Evolutionary conservation across 352 stramenopile genomes (phyloP).

Genomic region (Pythium brassicae): DNA sequence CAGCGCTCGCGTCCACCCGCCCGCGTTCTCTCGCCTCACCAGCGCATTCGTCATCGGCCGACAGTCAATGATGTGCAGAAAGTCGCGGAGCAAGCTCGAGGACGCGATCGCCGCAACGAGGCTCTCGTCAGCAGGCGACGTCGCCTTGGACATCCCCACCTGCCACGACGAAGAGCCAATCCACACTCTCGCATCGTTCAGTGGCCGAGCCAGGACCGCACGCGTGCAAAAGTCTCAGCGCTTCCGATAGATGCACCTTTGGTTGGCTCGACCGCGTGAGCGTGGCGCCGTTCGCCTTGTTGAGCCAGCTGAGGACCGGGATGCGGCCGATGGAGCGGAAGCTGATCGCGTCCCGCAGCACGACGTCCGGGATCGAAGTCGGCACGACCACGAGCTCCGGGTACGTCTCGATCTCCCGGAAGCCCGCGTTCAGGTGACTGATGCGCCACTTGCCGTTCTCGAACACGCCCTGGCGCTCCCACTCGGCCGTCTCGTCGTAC

Average conservation of each 20-base stretch:
- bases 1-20: not conserved
- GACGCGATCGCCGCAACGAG: slow-evolving; percentile 62
- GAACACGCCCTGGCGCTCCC: slow-evolving; percentile 67
- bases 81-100: slow-evolving; percentile 59
- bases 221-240: not conserved
- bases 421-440: slow-evolving; percentile 61
- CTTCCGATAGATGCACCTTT: slow-evolving; percentile 27
- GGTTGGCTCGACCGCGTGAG: slow-evolving; percentile 78
- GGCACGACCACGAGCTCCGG: slow-evolving; percentile 93
- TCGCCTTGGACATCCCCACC: slow-evolving; percentile 75
- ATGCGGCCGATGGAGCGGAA: slow-evolving; percentile 77
- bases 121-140: slow-evolving; percentile 62
- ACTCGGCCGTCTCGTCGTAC: slow-evolving; percentile 61
- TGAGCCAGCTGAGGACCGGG: slow-evolving; percentile 68
- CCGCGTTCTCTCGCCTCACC: slow-evolving; percentile 15
- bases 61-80: slow-evolving; percentile 81
- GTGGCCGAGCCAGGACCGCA: not conserved
- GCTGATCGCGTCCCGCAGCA: slow-evolving; percentile 67
- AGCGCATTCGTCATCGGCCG: slow-evolving; percentile 76
- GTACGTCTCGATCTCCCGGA: slow-evolving; percentile 90
- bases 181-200: not conserved
- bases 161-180: slow-evolving; percentile 16
- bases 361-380: slow-evolving; percentile 79
- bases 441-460: slow-evolving; percentile 66
- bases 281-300: slow-evolving; percentile 57